Base-by-base conservation (phyloP, 2,329 filamentous ascomycete species). In the Aschersonia sp. region DNA sequence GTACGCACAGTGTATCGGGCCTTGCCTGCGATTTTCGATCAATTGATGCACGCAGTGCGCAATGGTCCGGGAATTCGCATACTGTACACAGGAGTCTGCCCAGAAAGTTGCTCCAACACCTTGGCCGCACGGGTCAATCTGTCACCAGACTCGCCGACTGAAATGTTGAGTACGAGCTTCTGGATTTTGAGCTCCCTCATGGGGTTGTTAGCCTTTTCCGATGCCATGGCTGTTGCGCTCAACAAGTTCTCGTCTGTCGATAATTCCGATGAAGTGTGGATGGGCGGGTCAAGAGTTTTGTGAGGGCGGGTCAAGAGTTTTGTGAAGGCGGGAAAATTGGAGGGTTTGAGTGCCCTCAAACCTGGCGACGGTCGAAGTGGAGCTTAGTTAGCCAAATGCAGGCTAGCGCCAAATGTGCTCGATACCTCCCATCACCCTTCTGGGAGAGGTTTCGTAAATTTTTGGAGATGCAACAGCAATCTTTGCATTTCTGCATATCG, bases 51-150 rank as follows among this genome's bases (percentile, higher is more conserved):
- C 2, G 20, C 45, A 35, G 50, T 49, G 49, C 31, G 29, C 43
- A 20, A 35, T 30, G 30, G 35, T 6, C 10, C 30, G 4, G 45
- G 42, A 44, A 47, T 49, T 45, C 45, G 45, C 80, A 59, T 81
- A 91, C 87, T 94, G 89, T 98, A 98, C 75, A 98, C 92, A 64
- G 92, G 92, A 63, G 92, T 97, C 80, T 98, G 92, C 89, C 92
- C 92, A 74, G 81, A 88, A 71, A 98, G 80, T 82, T 98, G 92
- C 80, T 98, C 92, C 64, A 98, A 82, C 82, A 98, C 92, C 84
- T 98, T 98, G 69, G 92, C 92, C 70, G 92, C 92, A 85, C 92
- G 87, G 65, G 92, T 98, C 70, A 98, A 85, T 84, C 92, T 94
- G 78, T 98, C 92, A 87, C 92, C 92, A 84, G 91, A 97, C 81